Evolutionary conservation across 805 yeast species (phyloP).

Genomic region (Metschnikowia borealis): DNA sequence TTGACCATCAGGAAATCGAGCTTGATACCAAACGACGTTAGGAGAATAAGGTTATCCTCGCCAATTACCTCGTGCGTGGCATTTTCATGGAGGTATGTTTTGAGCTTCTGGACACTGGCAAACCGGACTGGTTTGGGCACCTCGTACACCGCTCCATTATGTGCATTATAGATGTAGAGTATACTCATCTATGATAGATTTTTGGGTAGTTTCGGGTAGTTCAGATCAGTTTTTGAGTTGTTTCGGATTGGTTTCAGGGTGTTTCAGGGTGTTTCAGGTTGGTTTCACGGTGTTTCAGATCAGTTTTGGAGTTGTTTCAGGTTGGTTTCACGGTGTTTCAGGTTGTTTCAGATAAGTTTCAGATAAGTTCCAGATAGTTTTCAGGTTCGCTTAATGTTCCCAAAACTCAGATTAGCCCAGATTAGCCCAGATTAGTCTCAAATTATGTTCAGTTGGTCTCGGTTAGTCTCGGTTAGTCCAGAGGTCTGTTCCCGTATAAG

Average conservation of each 20-base stretch:
- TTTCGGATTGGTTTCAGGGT: too few species aligned
- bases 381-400: too few species aligned
- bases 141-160: conserved; percentile 30
- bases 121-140: conserved; percentile 41
- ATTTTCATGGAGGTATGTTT: conserved; percentile 25
- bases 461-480: too few species aligned
- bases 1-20: conserved; percentile 50
- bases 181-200: background rate
- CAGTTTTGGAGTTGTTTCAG: too few species aligned
- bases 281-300: background rate
- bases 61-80: conserved; percentile 23
- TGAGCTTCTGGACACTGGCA: conserved; percentile 32
- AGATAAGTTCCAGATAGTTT: too few species aligned
- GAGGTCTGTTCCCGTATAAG: too few species aligned
- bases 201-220: background rate
- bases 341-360: too few species aligned
- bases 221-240: too few species aligned
- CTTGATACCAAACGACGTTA: conserved; percentile 64
- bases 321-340: too few species aligned
- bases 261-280: background rate
- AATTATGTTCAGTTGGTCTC: too few species aligned
- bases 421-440: too few species aligned
- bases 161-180: conserved; percentile 30
- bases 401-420: too few species aligned
- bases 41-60: conserved; percentile 41